Evolutionary conservation across 2,329 filamentous ascomycete species (phyloP), one percentile per base, ranked within the genome.

Genomic region (Talaromyces sp.): DNA sequence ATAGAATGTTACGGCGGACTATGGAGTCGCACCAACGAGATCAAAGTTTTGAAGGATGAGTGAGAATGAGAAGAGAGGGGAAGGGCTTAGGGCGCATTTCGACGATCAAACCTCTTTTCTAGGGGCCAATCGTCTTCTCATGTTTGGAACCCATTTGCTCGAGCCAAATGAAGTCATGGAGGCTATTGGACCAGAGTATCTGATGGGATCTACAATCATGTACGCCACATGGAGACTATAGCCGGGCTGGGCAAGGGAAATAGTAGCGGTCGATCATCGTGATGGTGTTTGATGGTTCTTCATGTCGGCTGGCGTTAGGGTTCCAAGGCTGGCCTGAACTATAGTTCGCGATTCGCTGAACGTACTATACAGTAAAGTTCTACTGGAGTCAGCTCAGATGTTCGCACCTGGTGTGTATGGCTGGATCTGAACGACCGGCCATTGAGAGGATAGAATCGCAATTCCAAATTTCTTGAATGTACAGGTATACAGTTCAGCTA

Each of bases 201-300:
- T 14, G 10, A 30, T 13, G 17, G 9, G 52, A 52, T 55, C 46
- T 36, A 45, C 46, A 24, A 5, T 19, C 14, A 20, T 11, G 27
- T 19, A n/a, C 10, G 16, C 27, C 16, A 20, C 29, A 14, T 3
- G 33, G 19, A 52, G 24, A 42, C 41, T 19, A 46, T 14, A 22
- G 47, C 46, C 39, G 29, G 22, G 43, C 30, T 4, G 22, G n/a
- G 14, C 36, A 48, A 27, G 22, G 47, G 52, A 50, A 29, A 41
- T 41, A n/a, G n/a, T n/a, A 44, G 40, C 43, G 16, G 44, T 42
- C 47, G 47, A 58, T 51, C 49, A 41, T 40, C 30, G 17, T 33
- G 22, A 14, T 27, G 20, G 6, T 6, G 16, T 44, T 16, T 14
- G 11, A 29, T 39, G n/a, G n/a, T 27, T n/a, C n/a, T 17, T 13